Conservation (phyloP, 257 asterid species). For the Solanum sejunctum region DNA sequence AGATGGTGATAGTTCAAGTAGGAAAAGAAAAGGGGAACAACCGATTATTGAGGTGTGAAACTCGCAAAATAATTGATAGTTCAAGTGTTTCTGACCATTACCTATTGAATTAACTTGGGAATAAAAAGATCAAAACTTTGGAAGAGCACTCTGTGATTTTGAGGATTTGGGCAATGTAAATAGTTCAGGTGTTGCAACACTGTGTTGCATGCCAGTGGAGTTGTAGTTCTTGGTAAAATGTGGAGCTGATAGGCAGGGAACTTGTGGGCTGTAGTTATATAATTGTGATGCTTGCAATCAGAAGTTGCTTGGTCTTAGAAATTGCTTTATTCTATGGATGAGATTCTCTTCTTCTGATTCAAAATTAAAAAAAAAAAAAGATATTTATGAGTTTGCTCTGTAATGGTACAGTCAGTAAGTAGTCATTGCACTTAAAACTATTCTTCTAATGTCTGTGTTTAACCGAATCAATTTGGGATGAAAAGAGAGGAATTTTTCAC, state of each 20-base stretch:
- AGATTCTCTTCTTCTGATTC: background rate
- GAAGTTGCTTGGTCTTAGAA: background rate
- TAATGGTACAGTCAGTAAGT: background rate
- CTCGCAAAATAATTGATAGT: background rate
- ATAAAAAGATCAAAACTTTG: background rate
- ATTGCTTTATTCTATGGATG: background rate
- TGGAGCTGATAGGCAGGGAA: background rate
- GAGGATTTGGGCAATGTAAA: background rate
- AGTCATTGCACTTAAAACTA: background rate
- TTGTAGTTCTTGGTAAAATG: background rate
- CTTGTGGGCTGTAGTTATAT: background rate
- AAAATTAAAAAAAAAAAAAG: background rate
- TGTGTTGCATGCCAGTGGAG: background rate
- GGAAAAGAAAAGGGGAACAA: background rate
- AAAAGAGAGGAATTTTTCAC: background rate
- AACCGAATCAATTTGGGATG: background rate
- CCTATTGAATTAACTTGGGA: background rate
- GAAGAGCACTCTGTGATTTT: background rate
- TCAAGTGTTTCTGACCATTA: background rate
- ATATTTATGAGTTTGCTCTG: background rate
- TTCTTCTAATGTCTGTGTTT: background rate
- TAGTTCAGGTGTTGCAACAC: background rate
- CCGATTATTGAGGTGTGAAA: background rate
- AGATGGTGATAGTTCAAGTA: background rate
- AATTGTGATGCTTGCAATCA: background rate